phyloP scores from a whole-genome alignment of 768 basidiomycete genomes.

The Auriscalpium orientale region DNA sequence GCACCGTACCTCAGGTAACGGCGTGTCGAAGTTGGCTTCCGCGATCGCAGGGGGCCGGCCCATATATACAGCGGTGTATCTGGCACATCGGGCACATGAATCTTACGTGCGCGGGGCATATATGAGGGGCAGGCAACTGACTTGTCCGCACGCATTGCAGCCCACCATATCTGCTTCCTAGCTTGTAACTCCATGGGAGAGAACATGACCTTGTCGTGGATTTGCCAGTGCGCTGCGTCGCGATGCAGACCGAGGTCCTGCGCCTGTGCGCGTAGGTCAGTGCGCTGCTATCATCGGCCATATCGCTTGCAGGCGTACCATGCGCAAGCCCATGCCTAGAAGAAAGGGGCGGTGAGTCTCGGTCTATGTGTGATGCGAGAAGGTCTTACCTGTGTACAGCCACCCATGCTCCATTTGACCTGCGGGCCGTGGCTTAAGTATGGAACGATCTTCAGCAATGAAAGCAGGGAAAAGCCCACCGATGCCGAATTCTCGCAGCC shows the following conservation, averaged over 20 bases:
- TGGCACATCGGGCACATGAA: constrained; percentile 17
- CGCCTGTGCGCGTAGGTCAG: constrained; percentile 37
- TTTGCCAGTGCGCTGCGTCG: constrained; percentile 68
- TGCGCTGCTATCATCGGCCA: neutral
- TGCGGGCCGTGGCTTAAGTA: constrained; percentile 8
- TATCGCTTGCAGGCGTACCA: constrained; percentile 35
- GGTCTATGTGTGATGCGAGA: neutral
- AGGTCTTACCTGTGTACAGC: constrained; percentile 60
- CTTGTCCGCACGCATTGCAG: constrained; percentile 65
- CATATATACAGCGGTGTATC: constrained; percentile 71
- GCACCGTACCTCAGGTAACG: constrained; percentile 39
- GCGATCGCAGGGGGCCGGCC: constrained; percentile 64
- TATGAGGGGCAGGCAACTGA: constrained; percentile 23
- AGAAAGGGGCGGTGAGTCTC: neutral
- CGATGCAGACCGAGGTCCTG: constrained; percentile 78
- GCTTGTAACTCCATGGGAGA: constrained; percentile 56
- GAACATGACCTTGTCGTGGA: constrained; percentile 53
- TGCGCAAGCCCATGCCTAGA: constrained; percentile 64
- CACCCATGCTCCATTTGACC: constrained; percentile 77
- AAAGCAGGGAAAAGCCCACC: constrained; percentile 32
- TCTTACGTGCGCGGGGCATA: neutral
- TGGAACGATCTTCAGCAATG: neutral
- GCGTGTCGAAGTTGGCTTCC: constrained; percentile 64
- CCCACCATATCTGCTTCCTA: constrained; percentile 76
- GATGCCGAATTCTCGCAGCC: constrained; percentile 81